Evolutionary conservation across 805 yeast genomes (phyloP).

Genomic region (Candida nanaspora): DNA sequence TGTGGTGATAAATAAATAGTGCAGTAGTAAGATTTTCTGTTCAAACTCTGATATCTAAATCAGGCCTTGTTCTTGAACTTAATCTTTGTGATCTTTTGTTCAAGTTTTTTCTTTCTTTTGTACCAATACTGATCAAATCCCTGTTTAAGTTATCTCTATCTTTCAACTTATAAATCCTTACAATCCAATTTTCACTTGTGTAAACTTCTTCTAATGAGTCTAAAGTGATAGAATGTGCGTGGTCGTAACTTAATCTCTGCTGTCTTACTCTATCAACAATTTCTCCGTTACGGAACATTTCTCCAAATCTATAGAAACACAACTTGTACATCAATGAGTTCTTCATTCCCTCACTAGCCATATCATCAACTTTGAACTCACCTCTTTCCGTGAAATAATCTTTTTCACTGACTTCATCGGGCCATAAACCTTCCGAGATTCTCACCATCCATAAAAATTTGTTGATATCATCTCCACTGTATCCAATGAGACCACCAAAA

Average conservation of each 20-base stretch:
- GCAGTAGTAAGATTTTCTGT: background rate
- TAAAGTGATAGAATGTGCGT: slow-evolving; percentile 42
- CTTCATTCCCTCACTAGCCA: slow-evolving; percentile 80
- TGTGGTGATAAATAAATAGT: no score
- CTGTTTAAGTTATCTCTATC: slow-evolving; percentile 85
- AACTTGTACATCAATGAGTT: slow-evolving; percentile 91
- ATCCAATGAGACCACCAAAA: slow-evolving; percentile 92
- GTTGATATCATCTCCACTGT: slow-evolving; percentile 93
- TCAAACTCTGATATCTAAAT: slow-evolving; percentile 22
- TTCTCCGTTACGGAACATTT: slow-evolving; percentile 52
- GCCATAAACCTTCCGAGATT: slow-evolving; percentile 99
- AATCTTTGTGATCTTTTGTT: slow-evolving; percentile 21
- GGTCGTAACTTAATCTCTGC: slow-evolving; percentile 38
- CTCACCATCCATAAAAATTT: slow-evolving; percentile 98
- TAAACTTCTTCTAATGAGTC: slow-evolving; percentile 88
- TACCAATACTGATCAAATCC: slow-evolving; percentile 51
- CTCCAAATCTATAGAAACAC: slow-evolving; percentile 83
- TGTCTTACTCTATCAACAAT: slow-evolving; percentile 83
- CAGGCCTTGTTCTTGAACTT: slow-evolving; percentile 21
- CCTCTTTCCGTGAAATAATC: slow-evolving; percentile 78
- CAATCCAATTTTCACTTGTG: slow-evolving; percentile 95
- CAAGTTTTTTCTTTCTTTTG: slow-evolving; percentile 32
- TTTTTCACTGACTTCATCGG: slow-evolving; percentile 90
- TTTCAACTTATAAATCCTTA: slow-evolving; percentile 87
- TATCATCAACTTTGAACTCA: slow-evolving; percentile 79